Evolutionary conservation across 495 filamentous ascomycete species (phyloP).

Genomic region (Aspergillus olivimuriae): DNA sequence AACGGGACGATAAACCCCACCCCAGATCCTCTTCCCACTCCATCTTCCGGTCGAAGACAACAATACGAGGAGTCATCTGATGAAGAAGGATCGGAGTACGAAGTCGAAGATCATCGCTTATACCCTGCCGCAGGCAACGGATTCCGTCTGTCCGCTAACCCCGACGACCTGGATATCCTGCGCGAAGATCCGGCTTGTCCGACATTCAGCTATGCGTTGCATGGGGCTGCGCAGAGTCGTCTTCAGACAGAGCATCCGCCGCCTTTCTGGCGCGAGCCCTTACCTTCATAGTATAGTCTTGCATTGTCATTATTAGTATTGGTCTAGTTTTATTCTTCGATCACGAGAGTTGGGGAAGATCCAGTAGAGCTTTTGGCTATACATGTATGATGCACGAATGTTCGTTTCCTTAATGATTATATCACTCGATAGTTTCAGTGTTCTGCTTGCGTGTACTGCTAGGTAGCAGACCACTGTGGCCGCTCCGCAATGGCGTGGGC

Average conservation of each 20-base stretch:
- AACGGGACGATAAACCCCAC: neutral
- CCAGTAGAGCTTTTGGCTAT: too few species aligned
- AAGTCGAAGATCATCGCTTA: constrained; percentile 45
- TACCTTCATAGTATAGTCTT: too few species aligned
- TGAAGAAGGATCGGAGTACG: constrained; percentile 30
- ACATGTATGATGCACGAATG: too few species aligned
- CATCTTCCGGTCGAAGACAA: constrained; percentile 2
- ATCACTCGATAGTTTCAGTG: too few species aligned
- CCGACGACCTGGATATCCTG: constrained; percentile 36
- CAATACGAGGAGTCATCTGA: constrained; percentile 13
- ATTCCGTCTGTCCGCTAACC: constrained; percentile 26
- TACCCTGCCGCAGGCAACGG: constrained; percentile 63
- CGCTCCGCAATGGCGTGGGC: too few species aligned
- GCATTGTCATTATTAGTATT: too few species aligned
- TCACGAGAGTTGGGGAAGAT: too few species aligned
- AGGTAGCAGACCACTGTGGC: too few species aligned
- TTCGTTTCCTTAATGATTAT: too few species aligned
- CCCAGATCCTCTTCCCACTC: constrained; percentile 1
- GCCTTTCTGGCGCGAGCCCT: constrained; percentile 8
- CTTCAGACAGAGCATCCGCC: constrained; percentile 4
- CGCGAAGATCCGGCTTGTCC: constrained; percentile 34
- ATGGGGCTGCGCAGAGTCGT: constrained; percentile 15
- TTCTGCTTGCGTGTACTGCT: too few species aligned
- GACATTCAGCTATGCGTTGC: constrained; percentile 40
- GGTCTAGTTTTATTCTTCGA: too few species aligned